Evolutionary conservation across 805 yeast species (phyloP).

Genomic region (Jamesozyma jinghongensis): DNA sequence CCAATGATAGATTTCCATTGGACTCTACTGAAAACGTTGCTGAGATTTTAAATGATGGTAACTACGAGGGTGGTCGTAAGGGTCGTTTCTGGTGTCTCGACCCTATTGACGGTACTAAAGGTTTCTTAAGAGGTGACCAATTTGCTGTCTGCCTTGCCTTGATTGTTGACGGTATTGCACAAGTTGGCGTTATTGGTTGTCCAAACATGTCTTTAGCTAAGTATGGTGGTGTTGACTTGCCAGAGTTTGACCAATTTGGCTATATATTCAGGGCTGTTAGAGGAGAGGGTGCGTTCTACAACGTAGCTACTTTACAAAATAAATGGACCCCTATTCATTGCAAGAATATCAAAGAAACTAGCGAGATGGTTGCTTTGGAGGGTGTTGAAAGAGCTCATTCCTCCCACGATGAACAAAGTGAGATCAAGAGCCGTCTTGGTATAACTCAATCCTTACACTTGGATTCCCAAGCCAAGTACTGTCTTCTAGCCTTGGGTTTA

Average conservation of each 20-base stretch:
- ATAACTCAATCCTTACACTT: slow-evolving; percentile 66
- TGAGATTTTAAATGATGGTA: slow-evolving; percentile 68
- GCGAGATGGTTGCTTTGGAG: slow-evolving; percentile 39
- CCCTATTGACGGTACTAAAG: slow-evolving; percentile 97
- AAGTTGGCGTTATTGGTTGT: slow-evolving; percentile 91
- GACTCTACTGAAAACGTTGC: slow-evolving; percentile 41
- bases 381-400: slow-evolving; percentile 96
- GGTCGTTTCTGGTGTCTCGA: slow-evolving; percentile 96
- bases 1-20: slow-evolving; percentile 28
- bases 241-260: slow-evolving; percentile 22
- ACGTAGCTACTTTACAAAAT: slow-evolving; percentile 18
- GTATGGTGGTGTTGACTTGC: slow-evolving; percentile 32
- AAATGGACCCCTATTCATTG: slow-evolving; percentile 51
- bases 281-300: slow-evolving; percentile 30
- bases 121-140: slow-evolving; percentile 91
- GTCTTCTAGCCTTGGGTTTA: slow-evolving; percentile 80
- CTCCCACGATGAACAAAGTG: slow-evolving; percentile 75
- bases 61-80: slow-evolving; percentile 62
- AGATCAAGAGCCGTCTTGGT: slow-evolving; percentile 55
- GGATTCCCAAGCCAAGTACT: slow-evolving; percentile 95
- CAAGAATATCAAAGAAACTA: slow-evolving; percentile 15
- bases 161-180: slow-evolving; percentile 75
- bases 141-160: slow-evolving; percentile 93
- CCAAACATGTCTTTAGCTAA: slow-evolving; percentile 59
- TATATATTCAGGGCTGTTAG: slow-evolving; percentile 28